These are phyloP conservation scores for Auxenochlorella pyrenoidosa DNA, from an alignment of 139 green algal genomes.

Conservation along the genomic window DNA sequence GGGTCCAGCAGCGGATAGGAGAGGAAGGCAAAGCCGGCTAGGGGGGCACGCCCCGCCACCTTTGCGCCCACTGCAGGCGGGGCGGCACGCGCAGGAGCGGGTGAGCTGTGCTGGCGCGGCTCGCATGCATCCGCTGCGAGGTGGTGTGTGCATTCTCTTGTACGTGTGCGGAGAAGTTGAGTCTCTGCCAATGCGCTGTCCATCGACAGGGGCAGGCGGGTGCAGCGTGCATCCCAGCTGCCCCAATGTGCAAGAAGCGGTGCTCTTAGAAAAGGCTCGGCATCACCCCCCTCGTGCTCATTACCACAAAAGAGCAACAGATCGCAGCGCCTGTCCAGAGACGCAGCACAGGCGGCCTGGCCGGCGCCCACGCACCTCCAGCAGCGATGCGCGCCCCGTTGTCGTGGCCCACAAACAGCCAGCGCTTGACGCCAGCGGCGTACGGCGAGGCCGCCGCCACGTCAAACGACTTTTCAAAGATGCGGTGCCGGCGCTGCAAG, in stretches of 20 bases:
- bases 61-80: slow-evolving; percentile 22
- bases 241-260: no score
- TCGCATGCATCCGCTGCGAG: no score
- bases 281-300: no score
- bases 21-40: slow-evolving; percentile 64
- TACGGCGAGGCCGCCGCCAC: slow-evolving; percentile 68
- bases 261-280: no score
- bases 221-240: no score
- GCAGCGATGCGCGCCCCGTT: slow-evolving; percentile 71
- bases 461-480: slow-evolving; percentile 75
- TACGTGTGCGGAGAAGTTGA: no score
- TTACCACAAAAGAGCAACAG: not conserved
- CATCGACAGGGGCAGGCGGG: no score
- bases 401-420: slow-evolving; percentile 60
- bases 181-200: no score
- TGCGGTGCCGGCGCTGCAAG: slow-evolving; percentile 58
- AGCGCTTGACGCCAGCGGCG: slow-evolving; percentile 57
- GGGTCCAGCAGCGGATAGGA: slow-evolving; percentile 68
- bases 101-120: not conserved
- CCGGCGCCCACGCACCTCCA: slow-evolving; percentile 13
- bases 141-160: no score
- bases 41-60: not conserved
- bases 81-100: not conserved
- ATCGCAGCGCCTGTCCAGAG: not conserved
- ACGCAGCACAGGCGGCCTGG: no score